Evolutionary conservation across 73 alveolate genomes (phyloP), one percentile per base, ranked within the genome.

Genomic region (Paramecium biaurelia): DNA sequence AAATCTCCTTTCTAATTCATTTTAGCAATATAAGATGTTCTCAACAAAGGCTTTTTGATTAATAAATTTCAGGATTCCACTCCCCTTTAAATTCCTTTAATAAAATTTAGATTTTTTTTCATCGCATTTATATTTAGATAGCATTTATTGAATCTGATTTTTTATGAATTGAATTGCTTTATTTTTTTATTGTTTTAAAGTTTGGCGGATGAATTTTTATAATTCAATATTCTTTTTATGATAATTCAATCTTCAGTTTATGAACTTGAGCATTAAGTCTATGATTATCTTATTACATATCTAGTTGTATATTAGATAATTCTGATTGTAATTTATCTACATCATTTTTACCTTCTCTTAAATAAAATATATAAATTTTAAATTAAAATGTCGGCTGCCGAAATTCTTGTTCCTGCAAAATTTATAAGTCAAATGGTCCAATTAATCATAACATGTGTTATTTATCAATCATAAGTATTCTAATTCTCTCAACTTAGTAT

Each of bases 351-450:
- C 20, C 32, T 18, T 20, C 30, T 4, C 68, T 53, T 53, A 53
- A 53, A 53, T 53, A 53, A 53, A 53, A 18, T 53, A 53, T 53
- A 53, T 53, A 53, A 53, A 53, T 53, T 53, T 53, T 3, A 30
- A 63, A 63, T 63, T 30, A 79, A 21, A 42, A 79, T 79, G 90
- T 23, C 76, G 7, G 90, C 90, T 0, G 56, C 45, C 20, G 72
- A 47, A 18, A 79, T 47, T 12, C 74, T 79, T 18, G 74, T 79
- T 11, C 90, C 90, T 30, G 76, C 90, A 42, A 79, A 79, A 79
- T 79, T 79, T 79, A 11, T 34, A 43, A 79, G 42, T 38, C 30
- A 30, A 24, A 47, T 79, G 74, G n/a, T 47, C 26, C 23, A 79
- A 43, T 34, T 79, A 34, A 79, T 79, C n/a, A n/a, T 79, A 42